Evolutionary conservation across 1,284 basidiomycete genomes (phyloP), one percentile per base, ranked within the genome.

Genomic region (Gymnopus androsaceus): DNA sequence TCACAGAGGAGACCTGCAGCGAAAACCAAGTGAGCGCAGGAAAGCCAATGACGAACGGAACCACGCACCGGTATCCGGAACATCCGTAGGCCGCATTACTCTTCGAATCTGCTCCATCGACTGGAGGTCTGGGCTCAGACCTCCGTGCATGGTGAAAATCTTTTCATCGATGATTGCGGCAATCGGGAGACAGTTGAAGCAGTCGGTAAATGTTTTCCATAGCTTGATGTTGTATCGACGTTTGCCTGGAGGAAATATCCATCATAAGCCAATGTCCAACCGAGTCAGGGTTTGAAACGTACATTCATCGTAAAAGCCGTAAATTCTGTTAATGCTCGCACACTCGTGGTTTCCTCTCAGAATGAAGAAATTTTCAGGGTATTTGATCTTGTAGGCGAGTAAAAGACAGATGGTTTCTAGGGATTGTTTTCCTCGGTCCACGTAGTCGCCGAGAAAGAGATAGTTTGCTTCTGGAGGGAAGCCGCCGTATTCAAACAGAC

Each of bases 91-190:
- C 77, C 96, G 83, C 96, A 98, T 98, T 50, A 99, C 95, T 71
- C 96, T 85, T 72, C 97, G 84, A 80, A 99, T 99, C 81, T 99
- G 95, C 76, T 99, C 96, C 96, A 99, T 99, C 69, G 91, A 94
- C 81, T 98, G 95, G 62, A 99, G 80, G 76, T 98, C 95, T 50
- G 97, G 96, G 74, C 92, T 95, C 66, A 98, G 81, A 46, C 90
- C 90, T 49, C 92, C 91, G 67, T 96, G 93, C 91, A 92, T 92
- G 50, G 93, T 95, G 73, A 96, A 95, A 70, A 96, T 96, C 79
- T 96, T 95, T 74, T 96, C 94, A 75, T 96, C 94, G 69, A 96
- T 96, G 75, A 96, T 95, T 63, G 94, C 94, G 47, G 94, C 94
- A 71, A 96, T 95, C 41, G 94, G 94, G 61, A 96, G 79, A 70